Percentiles rank a stretch among this genome's conserved stretches.
Conservation (phyloP, 352 stramenopile genomes). For the Phytophthora fragariaefolia region DNA sequence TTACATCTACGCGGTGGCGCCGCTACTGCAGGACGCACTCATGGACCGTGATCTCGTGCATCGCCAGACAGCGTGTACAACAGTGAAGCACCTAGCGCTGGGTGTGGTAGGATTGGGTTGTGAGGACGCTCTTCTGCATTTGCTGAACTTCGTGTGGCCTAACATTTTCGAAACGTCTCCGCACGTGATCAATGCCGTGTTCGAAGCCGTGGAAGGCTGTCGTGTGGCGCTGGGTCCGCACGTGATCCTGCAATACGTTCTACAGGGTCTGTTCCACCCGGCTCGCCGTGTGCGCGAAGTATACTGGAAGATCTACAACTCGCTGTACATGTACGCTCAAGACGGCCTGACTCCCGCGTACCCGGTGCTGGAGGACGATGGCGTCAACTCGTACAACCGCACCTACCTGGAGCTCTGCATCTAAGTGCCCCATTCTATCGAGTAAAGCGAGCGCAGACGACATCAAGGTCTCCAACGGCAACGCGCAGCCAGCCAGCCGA, state of each 20-base stretch:
- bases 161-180: conserved; percentile 99
- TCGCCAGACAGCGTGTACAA: conserved; percentile 97
- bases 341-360: conserved; percentile 98
- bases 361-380: conserved; percentile 95
- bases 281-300: conserved; percentile 98
- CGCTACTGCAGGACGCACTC: conserved; percentile 98
- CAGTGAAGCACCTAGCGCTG: conserved; percentile 98
- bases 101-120: conserved; percentile 97
- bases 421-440: conserved; percentile 35
- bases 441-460: conserved; percentile 5
- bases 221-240: conserved; percentile 96
- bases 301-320: conserved; percentile 99
- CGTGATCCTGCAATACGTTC: conserved; percentile 96
- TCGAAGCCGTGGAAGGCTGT: conserved; percentile 98
- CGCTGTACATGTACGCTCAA: conserved; percentile 98
- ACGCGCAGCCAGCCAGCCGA: conserved; percentile 1
- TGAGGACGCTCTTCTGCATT: conserved; percentile 97
- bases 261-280: conserved; percentile 99
- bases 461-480: background rate
- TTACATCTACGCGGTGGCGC: conserved; percentile 99
- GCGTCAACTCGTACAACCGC: conserved; percentile 94
- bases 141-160: conserved; percentile 99
- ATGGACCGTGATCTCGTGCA: conserved; percentile 99
- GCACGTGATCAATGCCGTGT: conserved; percentile 99
- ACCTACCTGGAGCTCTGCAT: conserved; percentile 94